A percentile compares a stretch with the other conserved stretches of the same genome.
Evolutionary conservation across 2,329 filamentous ascomycete species (phyloP).

Genomic region (Penicillium vulpinum): DNA sequence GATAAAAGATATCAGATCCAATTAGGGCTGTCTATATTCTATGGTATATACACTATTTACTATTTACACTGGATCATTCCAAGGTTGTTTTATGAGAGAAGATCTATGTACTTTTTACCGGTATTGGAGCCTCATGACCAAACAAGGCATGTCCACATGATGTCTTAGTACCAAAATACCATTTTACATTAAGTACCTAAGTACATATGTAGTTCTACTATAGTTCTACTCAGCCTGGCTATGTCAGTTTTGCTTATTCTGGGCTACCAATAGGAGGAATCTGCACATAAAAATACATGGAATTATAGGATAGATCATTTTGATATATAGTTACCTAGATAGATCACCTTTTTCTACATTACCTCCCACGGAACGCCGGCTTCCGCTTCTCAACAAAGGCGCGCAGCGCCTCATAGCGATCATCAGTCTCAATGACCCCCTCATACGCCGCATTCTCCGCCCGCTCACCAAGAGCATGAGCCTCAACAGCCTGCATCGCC

Average conservation of each 20-base stretch:
- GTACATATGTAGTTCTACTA: too few species aligned
- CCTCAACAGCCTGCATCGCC: slow-evolving; percentile 74
- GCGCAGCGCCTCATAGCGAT: slow-evolving; percentile 81
- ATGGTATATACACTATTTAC: background rate
- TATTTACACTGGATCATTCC: too few species aligned
- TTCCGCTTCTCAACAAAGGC: slow-evolving; percentile 80
- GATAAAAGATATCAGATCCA: background rate
- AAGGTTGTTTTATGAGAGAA: background rate
- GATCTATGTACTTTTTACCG: too few species aligned
- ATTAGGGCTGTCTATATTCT: too few species aligned
- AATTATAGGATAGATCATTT: background rate
- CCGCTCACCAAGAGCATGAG: slow-evolving; percentile 64
- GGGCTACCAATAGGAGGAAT: background rate
- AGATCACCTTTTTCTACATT: slow-evolving; percentile 6
- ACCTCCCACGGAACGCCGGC: slow-evolving; percentile 64
- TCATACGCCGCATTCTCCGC: slow-evolving; percentile 88
- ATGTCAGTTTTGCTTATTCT: background rate
- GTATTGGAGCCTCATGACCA: background rate
- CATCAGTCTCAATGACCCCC: slow-evolving; percentile 77
- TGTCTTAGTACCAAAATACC: background rate
- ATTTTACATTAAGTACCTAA: background rate
- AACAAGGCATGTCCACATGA: slow-evolving; percentile 1
- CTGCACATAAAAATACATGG: background rate
- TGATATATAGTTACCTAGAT: background rate
- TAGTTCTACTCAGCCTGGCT: background rate